phyloP scores from a whole-genome alignment of 2,329 filamentous ascomycete species.

The Aspergillus felis region DNA sequence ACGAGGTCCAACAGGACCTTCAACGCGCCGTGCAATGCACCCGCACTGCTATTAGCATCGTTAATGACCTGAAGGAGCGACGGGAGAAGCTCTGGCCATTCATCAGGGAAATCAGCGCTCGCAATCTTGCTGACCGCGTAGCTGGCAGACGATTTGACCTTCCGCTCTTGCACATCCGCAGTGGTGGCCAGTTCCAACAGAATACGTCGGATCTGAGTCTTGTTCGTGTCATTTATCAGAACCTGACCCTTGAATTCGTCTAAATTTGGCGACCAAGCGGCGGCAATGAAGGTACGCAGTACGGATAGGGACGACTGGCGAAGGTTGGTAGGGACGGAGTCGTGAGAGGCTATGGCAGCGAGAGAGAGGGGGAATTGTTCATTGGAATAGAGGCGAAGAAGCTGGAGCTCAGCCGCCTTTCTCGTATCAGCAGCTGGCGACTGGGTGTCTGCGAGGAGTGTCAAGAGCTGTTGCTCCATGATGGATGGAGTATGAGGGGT shows the following conservation, averaged over 20 bases:
- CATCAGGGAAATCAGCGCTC: slow-evolving; percentile 84
- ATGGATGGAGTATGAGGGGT: slow-evolving; percentile 14
- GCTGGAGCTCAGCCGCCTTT: slow-evolving; percentile 80
- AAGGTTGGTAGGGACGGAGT: slow-evolving; percentile 66
- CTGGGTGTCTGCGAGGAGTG: slow-evolving; percentile 83
- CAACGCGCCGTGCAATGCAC: slow-evolving; percentile 82
- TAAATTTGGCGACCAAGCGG: slow-evolving; percentile 75
- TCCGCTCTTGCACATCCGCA: slow-evolving; percentile 68
- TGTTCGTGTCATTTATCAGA: slow-evolving; percentile 68
- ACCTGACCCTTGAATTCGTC: slow-evolving; percentile 67
- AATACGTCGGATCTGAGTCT: slow-evolving; percentile 66
- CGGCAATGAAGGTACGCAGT: slow-evolving; percentile 77
- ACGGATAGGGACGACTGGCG: slow-evolving; percentile 78
- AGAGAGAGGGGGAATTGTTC: slow-evolving; percentile 74
- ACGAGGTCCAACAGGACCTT: slow-evolving; percentile 86
- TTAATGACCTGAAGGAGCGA: slow-evolving; percentile 70
- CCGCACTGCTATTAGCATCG: slow-evolving; percentile 64
- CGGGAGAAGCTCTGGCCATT: slow-evolving; percentile 88
- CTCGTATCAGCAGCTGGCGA: slow-evolving; percentile 69
- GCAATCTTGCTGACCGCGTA: slow-evolving; percentile 92
- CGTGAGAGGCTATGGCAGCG: slow-evolving; percentile 73
- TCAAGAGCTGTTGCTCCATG: slow-evolving; percentile 92
- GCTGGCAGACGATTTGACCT: slow-evolving; percentile 84
- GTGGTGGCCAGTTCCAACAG: slow-evolving; percentile 75
- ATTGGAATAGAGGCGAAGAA: slow-evolving; percentile 65